A percentile compares a stretch with the other conserved stretches of the same genome.
phyloP scores from a whole-genome alignment of 148 eudicot genomes.

The Camellia sinensis region DNA sequence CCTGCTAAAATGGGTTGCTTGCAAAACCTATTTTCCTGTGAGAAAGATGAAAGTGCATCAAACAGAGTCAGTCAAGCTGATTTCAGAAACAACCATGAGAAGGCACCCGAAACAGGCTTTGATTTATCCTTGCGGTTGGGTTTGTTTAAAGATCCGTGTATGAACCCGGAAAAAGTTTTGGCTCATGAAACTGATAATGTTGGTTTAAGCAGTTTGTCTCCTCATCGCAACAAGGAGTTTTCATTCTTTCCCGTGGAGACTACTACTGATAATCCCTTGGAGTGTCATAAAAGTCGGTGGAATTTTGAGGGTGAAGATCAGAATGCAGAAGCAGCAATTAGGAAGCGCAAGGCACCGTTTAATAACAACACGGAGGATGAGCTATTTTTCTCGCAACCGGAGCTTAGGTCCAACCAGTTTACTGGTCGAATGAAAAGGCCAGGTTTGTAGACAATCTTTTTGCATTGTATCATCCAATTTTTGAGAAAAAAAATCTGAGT shows the following conservation, averaged over 20 bases:
- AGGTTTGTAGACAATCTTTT: constrained; percentile 51
- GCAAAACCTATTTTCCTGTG: constrained; percentile 34
- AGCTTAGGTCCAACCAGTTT: constrained; percentile 38
- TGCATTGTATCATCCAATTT: constrained; percentile 39
- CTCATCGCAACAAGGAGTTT: constrained; percentile 36
- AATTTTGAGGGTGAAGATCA: constrained; percentile 40
- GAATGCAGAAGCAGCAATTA: constrained; percentile 28
- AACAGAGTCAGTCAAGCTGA: constrained; percentile 22
- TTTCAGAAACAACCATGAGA: constrained; percentile 24
- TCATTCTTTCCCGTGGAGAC: constrained; percentile 51
- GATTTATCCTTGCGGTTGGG: constrained; percentile 89
- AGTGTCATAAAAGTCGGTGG: constrained; percentile 26
- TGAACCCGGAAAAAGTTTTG: constrained; percentile 23
- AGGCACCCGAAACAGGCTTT: constrained; percentile 40
- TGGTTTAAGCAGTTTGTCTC: constrained; percentile 33
- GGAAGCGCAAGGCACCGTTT: constrained; percentile 60
- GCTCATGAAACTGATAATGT: constrained; percentile 24
- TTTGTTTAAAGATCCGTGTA: constrained; percentile 33
- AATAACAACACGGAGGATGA: constrained; percentile 35
- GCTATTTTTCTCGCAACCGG: constrained; percentile 35
- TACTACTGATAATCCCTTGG: constrained; percentile 31
- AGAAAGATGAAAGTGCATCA: constrained; percentile 18
- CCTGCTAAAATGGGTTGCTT: constrained; percentile 38
- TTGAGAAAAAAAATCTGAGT: constrained; percentile 21
- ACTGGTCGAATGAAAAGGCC: constrained; percentile 51